Conservation (phyloP, 352 stramenopile species). For the Globisporangium solare region DNA sequence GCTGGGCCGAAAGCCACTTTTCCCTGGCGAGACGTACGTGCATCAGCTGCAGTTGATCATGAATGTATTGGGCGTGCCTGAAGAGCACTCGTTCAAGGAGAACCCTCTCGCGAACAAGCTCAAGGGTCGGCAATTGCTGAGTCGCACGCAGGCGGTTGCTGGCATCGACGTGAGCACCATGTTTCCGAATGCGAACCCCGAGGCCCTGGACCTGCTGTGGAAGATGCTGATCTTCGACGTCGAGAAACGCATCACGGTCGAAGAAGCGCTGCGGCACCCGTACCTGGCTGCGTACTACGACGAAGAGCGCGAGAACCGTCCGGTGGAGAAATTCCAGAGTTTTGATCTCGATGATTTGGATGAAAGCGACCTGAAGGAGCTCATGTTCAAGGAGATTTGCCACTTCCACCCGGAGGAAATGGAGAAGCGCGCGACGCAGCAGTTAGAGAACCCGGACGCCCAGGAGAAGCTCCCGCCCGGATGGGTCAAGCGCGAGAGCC, state of each 20-base stretch:
- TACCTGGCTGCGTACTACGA: constrained; percentile 93
- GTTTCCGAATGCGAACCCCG: constrained; percentile 85
- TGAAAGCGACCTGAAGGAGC: constrained; percentile 81
- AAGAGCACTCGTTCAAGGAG: constrained; percentile 87
- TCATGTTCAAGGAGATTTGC: constrained; percentile 91
- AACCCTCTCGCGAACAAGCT: constrained; percentile 87
- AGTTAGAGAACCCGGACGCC: constrained; percentile 61
- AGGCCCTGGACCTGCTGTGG: constrained; percentile 79
- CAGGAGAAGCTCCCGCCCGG: constrained; percentile 73
- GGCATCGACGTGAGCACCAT: constrained; percentile 79
- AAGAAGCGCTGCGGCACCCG: constrained; percentile 93
- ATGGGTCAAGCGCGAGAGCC: constrained; percentile 84
- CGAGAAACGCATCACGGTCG: constrained; percentile 93
- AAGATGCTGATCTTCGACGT: constrained; percentile 93
- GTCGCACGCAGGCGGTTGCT: constrained; percentile 70
- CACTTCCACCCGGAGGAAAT: constrained; percentile 87
- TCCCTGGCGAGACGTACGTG: constrained; percentile 83
- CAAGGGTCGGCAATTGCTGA: constrained; percentile 79
- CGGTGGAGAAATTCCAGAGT: constrained; percentile 77
- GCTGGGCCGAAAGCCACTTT: constrained; percentile 80
- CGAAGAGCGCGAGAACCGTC: constrained; percentile 56
- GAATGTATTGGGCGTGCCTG: constrained; percentile 83
- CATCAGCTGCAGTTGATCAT: constrained; percentile 88
- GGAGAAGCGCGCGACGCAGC: constrained; percentile 80
- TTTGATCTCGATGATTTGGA: constrained; percentile 85